Conservation (phyloP, 177 flowering plant genomes). For the Vitis hybrid region DNA sequence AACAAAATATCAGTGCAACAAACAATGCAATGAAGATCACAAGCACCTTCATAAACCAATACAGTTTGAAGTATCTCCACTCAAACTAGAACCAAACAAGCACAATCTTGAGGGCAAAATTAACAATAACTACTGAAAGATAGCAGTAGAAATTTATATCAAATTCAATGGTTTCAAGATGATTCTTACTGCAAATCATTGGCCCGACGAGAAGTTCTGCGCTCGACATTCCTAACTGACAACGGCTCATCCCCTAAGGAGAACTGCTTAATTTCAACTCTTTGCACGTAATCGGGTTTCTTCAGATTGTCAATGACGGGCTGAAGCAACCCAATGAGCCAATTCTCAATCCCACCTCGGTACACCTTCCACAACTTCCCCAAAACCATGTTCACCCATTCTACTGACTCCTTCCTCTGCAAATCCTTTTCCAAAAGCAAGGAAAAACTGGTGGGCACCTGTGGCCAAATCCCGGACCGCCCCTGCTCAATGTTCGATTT, state of each 20-base stretch:
- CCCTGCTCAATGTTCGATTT: conserved; percentile 28
- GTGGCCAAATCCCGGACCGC: conserved; percentile 58
- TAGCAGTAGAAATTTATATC: not conserved
- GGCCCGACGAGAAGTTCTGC: conserved; percentile 84
- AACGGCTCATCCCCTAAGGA: conserved; percentile 91
- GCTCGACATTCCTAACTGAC: conserved; percentile 87
- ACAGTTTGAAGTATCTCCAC: too few relatives aligned
- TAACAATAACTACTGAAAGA: not conserved
- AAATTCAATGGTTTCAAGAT: not conserved
- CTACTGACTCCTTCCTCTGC: conserved; percentile 94
- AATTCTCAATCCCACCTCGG: conserved; percentile 79
- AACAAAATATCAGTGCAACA: too few relatives aligned
- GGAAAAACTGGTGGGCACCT: conserved; percentile 77
- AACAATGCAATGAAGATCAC: too few relatives aligned
- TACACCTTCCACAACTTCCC: conserved; percentile 97
- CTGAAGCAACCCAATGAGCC: conserved; percentile 89
- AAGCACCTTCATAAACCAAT: too few relatives aligned
- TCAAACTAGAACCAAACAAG: too few relatives aligned
- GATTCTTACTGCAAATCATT: conserved; percentile 92
- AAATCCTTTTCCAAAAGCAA: conserved; percentile 80
- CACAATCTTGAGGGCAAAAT: not conserved
- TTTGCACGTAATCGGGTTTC: conserved; percentile 89
- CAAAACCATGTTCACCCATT: conserved; percentile 99
- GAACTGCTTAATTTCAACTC: conserved; percentile 95
- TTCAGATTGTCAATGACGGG: conserved; percentile 85